Conservation (phyloP, 1,139 yeast genomes). For the Saccharomyces hybrid region DNA sequence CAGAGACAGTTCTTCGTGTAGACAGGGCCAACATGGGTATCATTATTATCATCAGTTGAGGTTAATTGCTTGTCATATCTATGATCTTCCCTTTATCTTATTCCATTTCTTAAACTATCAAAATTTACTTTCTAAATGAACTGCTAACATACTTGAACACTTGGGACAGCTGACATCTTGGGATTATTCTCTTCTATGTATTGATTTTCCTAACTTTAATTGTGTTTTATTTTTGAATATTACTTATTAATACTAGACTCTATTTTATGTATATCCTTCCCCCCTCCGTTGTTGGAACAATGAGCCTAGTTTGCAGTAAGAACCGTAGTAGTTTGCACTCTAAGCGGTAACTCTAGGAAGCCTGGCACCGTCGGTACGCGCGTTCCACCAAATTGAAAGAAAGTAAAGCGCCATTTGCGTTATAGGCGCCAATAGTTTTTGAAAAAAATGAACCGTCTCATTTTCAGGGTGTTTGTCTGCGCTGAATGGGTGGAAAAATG, state of each 20-base stretch:
- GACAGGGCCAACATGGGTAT: background rate
- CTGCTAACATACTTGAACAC: conserved; percentile 53
- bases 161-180: conserved; percentile 50
- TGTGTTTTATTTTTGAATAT: background rate
- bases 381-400: no score
- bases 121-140: conserved; percentile 14
- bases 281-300: background rate
- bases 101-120: background rate
- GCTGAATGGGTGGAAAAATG: no score
- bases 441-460: background rate
- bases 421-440: background rate
- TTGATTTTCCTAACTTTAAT: no score
- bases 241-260: no score
- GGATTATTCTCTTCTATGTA: conserved; percentile 14
- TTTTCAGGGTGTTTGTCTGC: no score
- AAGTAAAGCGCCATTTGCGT: no score
- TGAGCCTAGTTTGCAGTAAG: background rate
- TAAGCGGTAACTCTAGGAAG: background rate
- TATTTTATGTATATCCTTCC: background rate
- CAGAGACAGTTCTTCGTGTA: no score
- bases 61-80: background rate
- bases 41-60: background rate
- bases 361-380: background rate
- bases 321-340: background rate
- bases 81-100: background rate